These are phyloP conservation scores for Punctularia strigosozonata DNA, from an alignment of 768 basidiomycete species.

Conservation along the genomic window DNA sequence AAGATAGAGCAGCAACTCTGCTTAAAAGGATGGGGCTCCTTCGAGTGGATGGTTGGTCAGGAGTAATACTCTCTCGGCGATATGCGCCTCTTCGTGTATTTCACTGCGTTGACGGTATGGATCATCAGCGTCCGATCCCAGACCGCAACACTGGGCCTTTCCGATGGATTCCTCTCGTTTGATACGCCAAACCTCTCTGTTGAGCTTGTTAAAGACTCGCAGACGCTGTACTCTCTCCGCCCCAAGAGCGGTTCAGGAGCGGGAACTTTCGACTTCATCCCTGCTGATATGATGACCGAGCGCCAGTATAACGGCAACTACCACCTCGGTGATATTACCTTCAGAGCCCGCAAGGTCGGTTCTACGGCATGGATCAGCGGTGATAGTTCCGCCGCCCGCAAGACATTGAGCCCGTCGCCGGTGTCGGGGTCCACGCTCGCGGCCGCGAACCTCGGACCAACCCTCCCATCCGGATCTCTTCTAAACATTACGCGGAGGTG, in stretches of 20 bases:
- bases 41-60: no score
- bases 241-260: conserved; percentile 18
- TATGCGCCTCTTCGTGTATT: no score
- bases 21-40: no score
- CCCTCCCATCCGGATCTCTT: conserved; percentile 30
- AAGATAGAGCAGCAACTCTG: no score
- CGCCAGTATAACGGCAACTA: conserved; percentile 37
- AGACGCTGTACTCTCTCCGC: conserved; percentile 40
- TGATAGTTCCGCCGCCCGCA: conserved; percentile 31
- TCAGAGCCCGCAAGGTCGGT: conserved; percentile 34
- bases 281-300: conserved; percentile 35
- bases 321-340: conserved; percentile 46
- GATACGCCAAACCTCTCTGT: conserved; percentile 31
- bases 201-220: conserved; percentile 42
- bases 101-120: no score
- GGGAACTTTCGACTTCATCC: conserved; percentile 45
- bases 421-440: conserved; percentile 34
- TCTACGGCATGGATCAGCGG: conserved; percentile 33
- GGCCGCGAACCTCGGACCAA: conserved; percentile 35
- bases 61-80: no score
- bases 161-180: conserved; percentile 35
- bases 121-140: no score
- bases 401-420: conserved; percentile 23
- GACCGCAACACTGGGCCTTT: conserved; percentile 27
- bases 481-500: conserved; percentile 41